phyloP scores from a whole-genome alignment of 2,329 filamentous ascomycete species.

The Fusarium verrucosum region DNA sequence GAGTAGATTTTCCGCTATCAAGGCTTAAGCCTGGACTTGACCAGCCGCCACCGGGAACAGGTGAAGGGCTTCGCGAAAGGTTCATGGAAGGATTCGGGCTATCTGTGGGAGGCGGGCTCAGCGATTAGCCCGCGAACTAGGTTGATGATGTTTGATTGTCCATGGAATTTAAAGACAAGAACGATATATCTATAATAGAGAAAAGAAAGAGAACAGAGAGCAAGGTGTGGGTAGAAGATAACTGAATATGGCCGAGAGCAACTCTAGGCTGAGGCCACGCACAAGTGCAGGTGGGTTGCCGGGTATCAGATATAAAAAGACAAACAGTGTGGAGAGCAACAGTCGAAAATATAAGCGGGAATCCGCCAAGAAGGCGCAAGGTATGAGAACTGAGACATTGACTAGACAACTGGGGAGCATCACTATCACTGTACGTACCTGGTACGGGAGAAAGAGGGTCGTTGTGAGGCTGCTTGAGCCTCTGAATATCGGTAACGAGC shows the following conservation, averaged over 20 bases:
- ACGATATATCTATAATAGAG: slow-evolving; percentile 1
- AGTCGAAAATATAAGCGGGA: slow-evolving; percentile 17
- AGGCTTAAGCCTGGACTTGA: slow-evolving; percentile 81
- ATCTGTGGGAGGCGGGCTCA: slow-evolving; percentile 50
- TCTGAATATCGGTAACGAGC: slow-evolving; percentile 46
- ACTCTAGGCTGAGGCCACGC: slow-evolving; percentile 1
- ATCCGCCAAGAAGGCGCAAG: slow-evolving; percentile 18
- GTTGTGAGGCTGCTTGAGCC: slow-evolving; percentile 42
- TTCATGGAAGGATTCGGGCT: slow-evolving; percentile 75
- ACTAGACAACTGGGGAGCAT: slow-evolving; percentile 11
- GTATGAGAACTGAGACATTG: slow-evolving; percentile 38
- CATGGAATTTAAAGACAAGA: slow-evolving; percentile 21
- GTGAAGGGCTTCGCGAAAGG: slow-evolving; percentile 87
- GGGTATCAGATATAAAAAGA: slow-evolving; percentile 18
- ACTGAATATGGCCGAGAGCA: slow-evolving; percentile 8
- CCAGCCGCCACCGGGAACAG: slow-evolving; percentile 86
- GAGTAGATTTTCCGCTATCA: slow-evolving; percentile 75
- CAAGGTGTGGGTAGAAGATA: background rate
- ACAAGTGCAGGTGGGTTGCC: background rate
- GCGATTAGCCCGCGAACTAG: slow-evolving; percentile 42
- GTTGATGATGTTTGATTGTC: slow-evolving; percentile 16
- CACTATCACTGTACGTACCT: slow-evolving; percentile 55
- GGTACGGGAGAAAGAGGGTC: slow-evolving; percentile 62
- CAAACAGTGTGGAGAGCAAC: slow-evolving; percentile 14
- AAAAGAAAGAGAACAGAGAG: background rate